phyloP scores from a whole-genome alignment of 805 yeast genomes.

The Candida jianshihensis region DNA sequence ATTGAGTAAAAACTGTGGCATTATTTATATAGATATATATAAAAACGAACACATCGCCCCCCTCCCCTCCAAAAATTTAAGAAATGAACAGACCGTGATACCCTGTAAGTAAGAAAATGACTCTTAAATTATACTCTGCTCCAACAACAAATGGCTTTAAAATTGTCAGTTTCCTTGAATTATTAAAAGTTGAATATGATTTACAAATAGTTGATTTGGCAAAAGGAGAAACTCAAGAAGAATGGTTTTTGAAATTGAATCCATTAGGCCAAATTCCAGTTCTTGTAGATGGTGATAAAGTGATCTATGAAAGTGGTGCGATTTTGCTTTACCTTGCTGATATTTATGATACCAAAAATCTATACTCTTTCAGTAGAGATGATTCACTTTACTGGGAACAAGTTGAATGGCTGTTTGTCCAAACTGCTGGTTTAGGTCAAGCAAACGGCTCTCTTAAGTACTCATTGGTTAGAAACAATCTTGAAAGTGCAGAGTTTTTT shows the following conservation, averaged over 20 bases:
- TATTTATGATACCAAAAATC: conserved; percentile 44
- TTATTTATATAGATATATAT: too few species aligned
- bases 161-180: conserved; percentile 25
- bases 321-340: conserved; percentile 48
- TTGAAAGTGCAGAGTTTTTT: neutral
- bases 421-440: conserved; percentile 17
- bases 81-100: too few species aligned
- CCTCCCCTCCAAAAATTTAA: too few species aligned
- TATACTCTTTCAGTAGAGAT: conserved; percentile 26
- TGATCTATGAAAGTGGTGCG: conserved; percentile 50
- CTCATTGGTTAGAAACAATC: neutral
- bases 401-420: conserved; percentile 44
- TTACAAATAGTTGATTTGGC: conserved; percentile 27
- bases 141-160: conserved; percentile 30
- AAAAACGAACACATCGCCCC: too few species aligned
- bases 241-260: conserved; percentile 43
- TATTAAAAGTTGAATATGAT: conserved; percentile 24
- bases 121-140: conserved; percentile 29
- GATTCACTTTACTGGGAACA: conserved; percentile 35
- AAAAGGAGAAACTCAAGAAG: conserved; percentile 36
- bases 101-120: neutral
- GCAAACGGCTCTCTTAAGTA: neutral
- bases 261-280: conserved; percentile 56
- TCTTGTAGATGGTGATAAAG: conserved; percentile 27
- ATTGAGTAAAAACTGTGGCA: neutral